Evolutionary conservation across 345 rosid species (phyloP), one percentile per base, ranked within the genome.

Genomic region (Erysimum cheiranthoides): DNA sequence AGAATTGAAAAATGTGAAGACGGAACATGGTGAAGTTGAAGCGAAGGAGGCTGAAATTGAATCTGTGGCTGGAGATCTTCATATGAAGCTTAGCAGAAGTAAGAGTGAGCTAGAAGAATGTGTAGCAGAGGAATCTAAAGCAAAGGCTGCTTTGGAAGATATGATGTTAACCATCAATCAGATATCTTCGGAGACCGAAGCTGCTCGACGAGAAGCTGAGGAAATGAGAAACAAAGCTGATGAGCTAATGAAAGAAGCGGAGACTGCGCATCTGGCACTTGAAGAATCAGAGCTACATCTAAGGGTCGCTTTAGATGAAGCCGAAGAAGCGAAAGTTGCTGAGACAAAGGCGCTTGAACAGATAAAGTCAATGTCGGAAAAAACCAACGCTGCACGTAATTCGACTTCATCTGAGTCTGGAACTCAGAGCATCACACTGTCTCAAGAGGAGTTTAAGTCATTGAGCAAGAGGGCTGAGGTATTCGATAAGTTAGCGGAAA

Each of bases 1-100:
- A 77, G 89, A 92, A 79, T 56, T 94, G 45, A 89, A 88, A 77
- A 90, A 78, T 74, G 89, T 92, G 80, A 92, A 90, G 87, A 82
- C 66, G 53, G 91, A 90, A 75, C 91, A 87, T 65, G 30, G 80
- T 27, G 96, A 88, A 76, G 84, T 87, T 81, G 88, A 81, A 82
- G 87, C 86, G 61, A 87, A 89, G 83, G 97, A 94, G 78, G 86
- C 90, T 10, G 97, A 90, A 82, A 89, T 92, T 6, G 97, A 94
- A 76, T 78, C 93, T 11, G 49, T 87, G 70, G 91, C 93, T 72
- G 98, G 93, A 67, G 86, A 88, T 81, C 84, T 94, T 80, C 90
- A 94, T 64, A 81, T 86, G 40, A 86, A 88, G 84, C 96, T 94
- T 69, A 83, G 83, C 34, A 92, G 81, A 82, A 81, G 86, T 43